A percentile compares a stretch with the other conserved stretches of the same genome.
phyloP scores from a whole-genome alignment of 495 filamentous ascomycete genomes.

The Aspergillus hancockii region DNA sequence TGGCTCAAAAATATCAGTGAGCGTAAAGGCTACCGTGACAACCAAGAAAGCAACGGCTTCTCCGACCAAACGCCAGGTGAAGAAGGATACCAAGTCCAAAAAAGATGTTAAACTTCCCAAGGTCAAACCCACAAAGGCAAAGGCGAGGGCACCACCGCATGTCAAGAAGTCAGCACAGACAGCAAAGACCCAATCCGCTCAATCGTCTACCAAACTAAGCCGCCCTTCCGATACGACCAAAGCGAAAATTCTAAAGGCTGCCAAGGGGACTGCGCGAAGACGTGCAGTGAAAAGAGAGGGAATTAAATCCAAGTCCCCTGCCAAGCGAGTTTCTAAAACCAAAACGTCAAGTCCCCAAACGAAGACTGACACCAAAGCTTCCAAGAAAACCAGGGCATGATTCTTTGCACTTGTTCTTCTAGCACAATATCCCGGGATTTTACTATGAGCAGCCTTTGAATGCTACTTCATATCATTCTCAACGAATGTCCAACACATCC shows the following conservation, averaged over 20 bases:
- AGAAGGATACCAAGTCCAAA: constrained; percentile 20
- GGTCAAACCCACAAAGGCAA: constrained; percentile 23
- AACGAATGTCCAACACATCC: constrained; percentile 1
- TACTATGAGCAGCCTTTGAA: neutral
- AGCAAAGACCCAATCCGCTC: constrained; percentile 8
- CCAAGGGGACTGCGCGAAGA: constrained; percentile 25
- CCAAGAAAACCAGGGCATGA: constrained; percentile 2
- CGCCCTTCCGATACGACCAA: constrained; percentile 39
- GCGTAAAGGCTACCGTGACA: constrained; percentile 7
- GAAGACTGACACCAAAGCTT: constrained; percentile 6
- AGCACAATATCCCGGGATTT: neutral
- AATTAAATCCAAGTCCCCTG: constrained; percentile 17
- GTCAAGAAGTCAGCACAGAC: constrained; percentile 17
- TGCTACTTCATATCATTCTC: neutral
- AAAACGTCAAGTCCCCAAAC: constrained; percentile 10
- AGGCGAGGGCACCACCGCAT: constrained; percentile 17
- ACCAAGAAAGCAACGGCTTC: constrained; percentile 23
- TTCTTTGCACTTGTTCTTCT: neutral
- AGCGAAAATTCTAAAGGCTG: constrained; percentile 32
- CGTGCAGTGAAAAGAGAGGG: constrained; percentile 20
- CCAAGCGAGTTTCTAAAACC: constrained; percentile 18
- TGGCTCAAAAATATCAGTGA: constrained; percentile 6
- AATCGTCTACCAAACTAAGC: constrained; percentile 24
- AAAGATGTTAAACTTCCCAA: constrained; percentile 32
- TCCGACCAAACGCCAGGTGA: constrained; percentile 8